These are phyloP conservation scores for Termitomyces titanicus DNA, from an alignment of 768 basidiomycete species.

Conservation along the genomic window DNA sequence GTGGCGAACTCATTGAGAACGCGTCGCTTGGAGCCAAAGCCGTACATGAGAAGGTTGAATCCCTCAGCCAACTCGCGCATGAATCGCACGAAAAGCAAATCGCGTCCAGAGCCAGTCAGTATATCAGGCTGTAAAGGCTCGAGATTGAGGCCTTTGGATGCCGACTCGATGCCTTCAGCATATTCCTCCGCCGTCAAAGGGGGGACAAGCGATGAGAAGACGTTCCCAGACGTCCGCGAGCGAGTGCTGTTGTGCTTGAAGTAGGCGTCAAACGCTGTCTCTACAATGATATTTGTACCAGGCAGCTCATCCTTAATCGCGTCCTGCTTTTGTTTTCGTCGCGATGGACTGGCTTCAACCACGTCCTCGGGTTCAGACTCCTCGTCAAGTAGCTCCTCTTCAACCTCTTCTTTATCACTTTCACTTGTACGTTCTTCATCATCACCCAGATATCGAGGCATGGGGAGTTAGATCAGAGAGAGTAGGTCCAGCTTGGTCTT, in stretches of 20 bases:
- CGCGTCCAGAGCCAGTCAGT: no score
- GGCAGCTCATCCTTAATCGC: no score
- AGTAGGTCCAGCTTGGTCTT: background rate
- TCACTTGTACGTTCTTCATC: conserved; percentile 10
- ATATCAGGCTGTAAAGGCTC: no score
- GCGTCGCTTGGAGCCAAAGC: no score
- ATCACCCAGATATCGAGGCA: conserved; percentile 4
- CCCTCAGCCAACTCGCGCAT: no score
- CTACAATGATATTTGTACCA: no score
- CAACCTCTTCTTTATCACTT: conserved; percentile 12
- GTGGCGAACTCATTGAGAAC: no score
- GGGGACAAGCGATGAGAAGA: conserved; percentile 73
- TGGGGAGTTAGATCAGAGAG: background rate
- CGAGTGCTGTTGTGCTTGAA: conserved; percentile 63
- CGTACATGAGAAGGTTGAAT: no score
- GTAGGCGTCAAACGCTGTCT: conserved; percentile 86
- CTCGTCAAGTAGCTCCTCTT: conserved; percentile 14
- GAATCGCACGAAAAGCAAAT: no score
- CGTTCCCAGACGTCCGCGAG: conserved; percentile 70
- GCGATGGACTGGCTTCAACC: no score
- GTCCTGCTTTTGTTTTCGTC: no score
- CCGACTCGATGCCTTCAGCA: conserved; percentile 32
- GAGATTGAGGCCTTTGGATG: conserved; percentile 20
- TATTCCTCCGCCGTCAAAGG: conserved; percentile 71
- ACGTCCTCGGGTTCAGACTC: conserved; percentile 13